Conservation (phyloP, 805 yeast species). For the Saturnispora kantuleensis region DNA sequence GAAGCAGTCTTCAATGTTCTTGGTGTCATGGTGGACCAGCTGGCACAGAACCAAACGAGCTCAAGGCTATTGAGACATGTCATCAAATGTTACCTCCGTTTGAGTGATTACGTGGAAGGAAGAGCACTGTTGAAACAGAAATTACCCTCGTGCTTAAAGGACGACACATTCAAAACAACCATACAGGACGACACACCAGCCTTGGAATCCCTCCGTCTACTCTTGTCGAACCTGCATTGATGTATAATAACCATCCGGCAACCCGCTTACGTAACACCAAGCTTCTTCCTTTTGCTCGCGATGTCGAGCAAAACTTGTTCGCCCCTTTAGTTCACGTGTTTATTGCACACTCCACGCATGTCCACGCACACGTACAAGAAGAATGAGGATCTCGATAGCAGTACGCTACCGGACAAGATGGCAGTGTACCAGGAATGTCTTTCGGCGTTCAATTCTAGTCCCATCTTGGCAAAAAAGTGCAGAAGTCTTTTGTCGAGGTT, state of each 20-base stretch:
- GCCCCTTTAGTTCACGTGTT: background rate
- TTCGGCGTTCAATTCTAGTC: slow-evolving; percentile 85
- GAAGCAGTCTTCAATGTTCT: slow-evolving; percentile 88
- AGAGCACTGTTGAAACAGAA: slow-evolving; percentile 75
- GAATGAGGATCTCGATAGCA: slow-evolving; percentile 64
- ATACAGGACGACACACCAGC: slow-evolving; percentile 84
- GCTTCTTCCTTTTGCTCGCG: background rate
- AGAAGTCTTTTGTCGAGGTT: slow-evolving; percentile 75
- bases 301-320: background rate
- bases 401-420: slow-evolving; percentile 84
- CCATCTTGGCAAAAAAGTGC: slow-evolving; percentile 80
- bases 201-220: slow-evolving; percentile 75
- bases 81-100: slow-evolving; percentile 83
- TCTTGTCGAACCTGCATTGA: slow-evolving; percentile 44
- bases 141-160: slow-evolving; percentile 79
- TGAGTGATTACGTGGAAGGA: slow-evolving; percentile 86
- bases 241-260: background rate
- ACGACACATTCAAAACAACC: slow-evolving; percentile 71
- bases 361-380: slow-evolving; percentile 78
- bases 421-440: slow-evolving; percentile 93
- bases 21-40: slow-evolving; percentile 76
- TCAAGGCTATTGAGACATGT: slow-evolving; percentile 86
- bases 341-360: slow-evolving; percentile 33
- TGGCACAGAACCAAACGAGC: slow-evolving; percentile 56
- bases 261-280: background rate